phyloP scores from a whole-genome alignment of 2,329 filamentous ascomycete genomes.

The Aspergillaceae sp. region DNA sequence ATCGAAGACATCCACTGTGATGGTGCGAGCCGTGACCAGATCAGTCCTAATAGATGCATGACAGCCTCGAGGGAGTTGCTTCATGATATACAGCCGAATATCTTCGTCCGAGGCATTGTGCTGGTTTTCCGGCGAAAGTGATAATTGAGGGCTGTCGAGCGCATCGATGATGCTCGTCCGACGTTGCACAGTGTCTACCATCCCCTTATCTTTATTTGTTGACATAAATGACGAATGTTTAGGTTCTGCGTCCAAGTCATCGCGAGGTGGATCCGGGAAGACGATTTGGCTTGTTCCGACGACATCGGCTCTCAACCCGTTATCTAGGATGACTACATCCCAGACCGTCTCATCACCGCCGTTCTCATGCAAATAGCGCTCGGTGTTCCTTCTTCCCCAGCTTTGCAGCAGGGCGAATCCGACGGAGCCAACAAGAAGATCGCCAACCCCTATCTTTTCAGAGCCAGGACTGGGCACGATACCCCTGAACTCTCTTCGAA shows the following conservation, averaged over 20 bases:
- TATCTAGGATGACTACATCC: constrained; percentile 42
- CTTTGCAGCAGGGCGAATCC: constrained; percentile 40
- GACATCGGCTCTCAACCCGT: constrained; percentile 39
- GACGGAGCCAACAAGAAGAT: constrained; percentile 36
- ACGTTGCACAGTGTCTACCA: constrained; percentile 33
- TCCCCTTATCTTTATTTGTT: constrained; percentile 27
- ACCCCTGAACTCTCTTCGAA: constrained; percentile 36
- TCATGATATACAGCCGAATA: constrained; percentile 40
- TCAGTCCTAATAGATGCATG: constrained; percentile 38
- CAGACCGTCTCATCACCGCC: constrained; percentile 39
- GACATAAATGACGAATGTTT: constrained; percentile 45
- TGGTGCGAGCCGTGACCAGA: constrained; percentile 36
- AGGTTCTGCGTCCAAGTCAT: constrained; percentile 40
- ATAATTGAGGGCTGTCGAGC: constrained; percentile 18
- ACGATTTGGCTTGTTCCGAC: constrained; percentile 33
- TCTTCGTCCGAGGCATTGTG: constrained; percentile 37
- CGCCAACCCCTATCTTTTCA: constrained; percentile 35
- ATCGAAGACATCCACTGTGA: constrained; percentile 40
- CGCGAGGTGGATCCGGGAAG: constrained; percentile 28
- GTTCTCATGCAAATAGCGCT: constrained; percentile 31
- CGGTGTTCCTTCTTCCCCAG: constrained; percentile 39
- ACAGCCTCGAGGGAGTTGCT: constrained; percentile 35
- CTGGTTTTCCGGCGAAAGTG: constrained; percentile 28
- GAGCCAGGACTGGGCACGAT: constrained; percentile 22
- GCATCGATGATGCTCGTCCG: constrained; percentile 17